Evolutionary conservation across 2,329 filamentous ascomycete genomes (phyloP).

Genomic region (Ciborinia camelliae): DNA sequence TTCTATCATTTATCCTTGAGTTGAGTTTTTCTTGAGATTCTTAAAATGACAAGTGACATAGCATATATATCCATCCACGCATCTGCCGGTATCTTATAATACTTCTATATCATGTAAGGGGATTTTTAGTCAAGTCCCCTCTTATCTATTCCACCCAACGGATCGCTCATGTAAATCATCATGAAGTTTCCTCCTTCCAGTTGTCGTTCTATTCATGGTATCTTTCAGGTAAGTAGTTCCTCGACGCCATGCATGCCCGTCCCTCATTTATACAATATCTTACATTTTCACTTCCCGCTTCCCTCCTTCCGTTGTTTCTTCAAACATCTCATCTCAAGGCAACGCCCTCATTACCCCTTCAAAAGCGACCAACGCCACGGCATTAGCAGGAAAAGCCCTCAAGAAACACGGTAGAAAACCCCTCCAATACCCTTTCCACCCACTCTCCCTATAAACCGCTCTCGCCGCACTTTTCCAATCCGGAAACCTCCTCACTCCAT

Average conservation of each 20-base stretch:
- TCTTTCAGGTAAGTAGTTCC: no score
- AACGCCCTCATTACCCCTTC: constrained; percentile 80
- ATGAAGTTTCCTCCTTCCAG: background rate
- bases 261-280: background rate
- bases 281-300: background rate
- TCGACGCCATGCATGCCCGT: background rate
- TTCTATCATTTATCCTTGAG: background rate
- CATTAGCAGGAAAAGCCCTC: constrained; percentile 92
- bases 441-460: constrained; percentile 72
- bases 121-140: background rate
- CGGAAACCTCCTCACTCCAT: constrained; percentile 65
- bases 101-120: background rate
- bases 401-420: constrained; percentile 93
- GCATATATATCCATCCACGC: background rate
- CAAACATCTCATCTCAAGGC: constrained; percentile 26
- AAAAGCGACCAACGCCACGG: constrained; percentile 88
- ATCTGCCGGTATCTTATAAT: background rate
- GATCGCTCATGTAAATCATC: background rate
- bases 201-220: background rate
- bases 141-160: background rate
- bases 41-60: background rate
- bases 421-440: constrained; percentile 81
- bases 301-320: no score
- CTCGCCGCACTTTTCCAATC: constrained; percentile 77
- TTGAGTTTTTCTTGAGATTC: background rate